A percentile compares a stretch with the other conserved stretches of the same genome.
These are phyloP conservation scores for Rasamsonia emersonii DNA, from an alignment of 2,329 filamentous ascomycete species.

Conservation along the genomic window DNA sequence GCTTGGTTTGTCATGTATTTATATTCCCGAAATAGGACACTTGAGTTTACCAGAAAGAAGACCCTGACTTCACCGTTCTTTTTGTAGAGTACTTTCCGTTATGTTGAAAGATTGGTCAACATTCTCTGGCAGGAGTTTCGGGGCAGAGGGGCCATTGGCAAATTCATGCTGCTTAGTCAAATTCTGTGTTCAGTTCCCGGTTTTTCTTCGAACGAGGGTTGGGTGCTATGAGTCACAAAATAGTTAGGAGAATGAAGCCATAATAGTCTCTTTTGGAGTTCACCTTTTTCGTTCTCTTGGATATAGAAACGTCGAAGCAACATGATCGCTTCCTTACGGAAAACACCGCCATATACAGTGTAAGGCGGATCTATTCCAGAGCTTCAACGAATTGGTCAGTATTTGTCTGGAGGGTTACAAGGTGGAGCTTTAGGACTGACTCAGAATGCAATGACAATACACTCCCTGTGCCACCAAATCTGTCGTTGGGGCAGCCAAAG, in stretches of 20 bases:
- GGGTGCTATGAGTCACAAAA: conserved; percentile 39
- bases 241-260: not conserved
- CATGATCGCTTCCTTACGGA: conserved; percentile 86
- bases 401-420: conserved; percentile 20
- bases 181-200: conserved; percentile 46
- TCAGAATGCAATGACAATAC: conserved; percentile 80
- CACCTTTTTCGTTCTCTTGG: conserved; percentile 91
- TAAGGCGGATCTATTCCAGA: conserved; percentile 69
- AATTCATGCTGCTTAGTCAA: conserved; percentile 1
- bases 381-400: conserved; percentile 29
- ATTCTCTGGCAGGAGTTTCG: not conserved
- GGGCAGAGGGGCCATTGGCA: not conserved
- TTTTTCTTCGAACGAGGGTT: conserved; percentile 58
- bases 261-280: conserved; percentile 13
- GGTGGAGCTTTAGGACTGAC: conserved; percentile 30
- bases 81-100: too few species aligned
- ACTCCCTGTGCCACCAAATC: conserved; percentile 91
- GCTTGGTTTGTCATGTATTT: conserved; percentile 8
- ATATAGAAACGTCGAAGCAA: conserved; percentile 91
- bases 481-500: conserved; percentile 91
- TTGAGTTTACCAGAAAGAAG: not conserved
- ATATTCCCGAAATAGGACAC: conserved; percentile 6
- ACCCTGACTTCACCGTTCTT: too few species aligned
- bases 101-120: too few species aligned
- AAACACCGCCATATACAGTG: conserved; percentile 77